Conservation (phyloP, 179 eudicot genomes). For the Nepenthes alata region DNA sequence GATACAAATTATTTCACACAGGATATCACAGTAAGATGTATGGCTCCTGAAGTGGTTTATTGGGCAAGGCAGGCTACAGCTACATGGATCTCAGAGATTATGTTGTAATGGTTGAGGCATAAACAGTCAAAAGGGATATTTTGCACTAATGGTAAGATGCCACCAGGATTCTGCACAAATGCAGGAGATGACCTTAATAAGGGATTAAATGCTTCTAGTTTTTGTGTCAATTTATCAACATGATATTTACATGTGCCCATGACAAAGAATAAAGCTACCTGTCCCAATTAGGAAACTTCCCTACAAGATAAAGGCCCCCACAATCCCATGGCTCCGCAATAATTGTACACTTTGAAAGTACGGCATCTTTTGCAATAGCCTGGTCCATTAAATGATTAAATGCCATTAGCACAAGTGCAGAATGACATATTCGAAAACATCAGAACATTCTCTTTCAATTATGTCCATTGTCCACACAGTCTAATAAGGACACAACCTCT, state of each 20-base stretch:
- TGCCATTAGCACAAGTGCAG: neutral
- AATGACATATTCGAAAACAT: too few species aligned
- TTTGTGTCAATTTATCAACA: constrained; percentile 2
- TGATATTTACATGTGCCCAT: too few species aligned
- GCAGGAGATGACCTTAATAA: too few species aligned
- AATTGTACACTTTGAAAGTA: constrained; percentile 72
- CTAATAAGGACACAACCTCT: too few species aligned
- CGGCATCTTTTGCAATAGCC: constrained; percentile 91
- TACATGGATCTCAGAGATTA: neutral
- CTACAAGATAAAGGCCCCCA: constrained; percentile 99
- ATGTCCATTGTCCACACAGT: too few species aligned
- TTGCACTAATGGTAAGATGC: neutral
- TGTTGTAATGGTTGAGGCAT: neutral
- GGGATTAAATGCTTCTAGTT: too few species aligned
- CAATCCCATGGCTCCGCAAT: constrained; percentile 99
- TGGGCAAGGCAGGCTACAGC: too few species aligned
- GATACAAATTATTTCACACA: too few species aligned
- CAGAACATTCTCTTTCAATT: too few species aligned
- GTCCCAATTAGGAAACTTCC: constrained; percentile 96
- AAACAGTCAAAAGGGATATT: neutral
- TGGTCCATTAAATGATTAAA: constrained; percentile 19
- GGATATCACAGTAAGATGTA: too few species aligned
- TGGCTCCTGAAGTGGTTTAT: too few species aligned
- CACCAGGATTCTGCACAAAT: neutral
- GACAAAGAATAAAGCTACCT: constrained; percentile 29